Base-by-base conservation (phyloP, 2,329 filamentous ascomycete species). In the Dothidotthia symphoricarpi region DNA sequence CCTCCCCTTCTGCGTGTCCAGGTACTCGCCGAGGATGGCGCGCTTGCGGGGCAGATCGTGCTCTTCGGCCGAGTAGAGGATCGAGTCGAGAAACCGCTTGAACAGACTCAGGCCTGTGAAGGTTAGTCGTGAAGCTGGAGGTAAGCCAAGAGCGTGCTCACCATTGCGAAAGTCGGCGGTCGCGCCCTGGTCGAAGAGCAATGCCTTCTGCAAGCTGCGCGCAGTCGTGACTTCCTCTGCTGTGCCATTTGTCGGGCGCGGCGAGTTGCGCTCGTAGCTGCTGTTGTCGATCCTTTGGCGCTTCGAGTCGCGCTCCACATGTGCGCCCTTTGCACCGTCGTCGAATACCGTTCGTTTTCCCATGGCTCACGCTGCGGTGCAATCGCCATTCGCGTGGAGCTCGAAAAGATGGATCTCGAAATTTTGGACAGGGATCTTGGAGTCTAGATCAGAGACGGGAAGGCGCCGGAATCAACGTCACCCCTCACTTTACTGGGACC, bases 61-160 rank as follows among this genome's bases (percentile, higher is more conserved):
- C 41, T 77, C 71, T 47, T 76, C 69, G 45, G 73, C 69, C 40
- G 76, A 66, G 47, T 88, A 77, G 26, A 77, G 71, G 56, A 75
- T 75, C 24, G 63, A 67, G 33, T 90, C 85, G 45, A 90, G 80
- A 29, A 90, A 80, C 6, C 72, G 67, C 60, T 88, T 88, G 69
- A 88, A 80, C 0, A 81, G 81, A 53, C 82, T 78, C 9, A 88
- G 75, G 14, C 80, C 82, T 85, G 32, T 2, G 25, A 0, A 12
- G 5, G 27, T 62, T 14, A 62, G 49, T 31, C 34, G 12, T 24
- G 27, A 28, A 24, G 2, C n/a, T 22, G 22, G 6, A 10, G 11
- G 4, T 0, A 8, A 16, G 10, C 3, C 10, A 17, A 1, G 12
- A 6, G 3, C 13, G 5, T 13, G 16, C 39, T 7, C 52, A 67